These are phyloP conservation scores for Verticillium tricorpus DNA, from an alignment of 2,329 filamentous ascomycete species.

Conservation along the genomic window DNA sequence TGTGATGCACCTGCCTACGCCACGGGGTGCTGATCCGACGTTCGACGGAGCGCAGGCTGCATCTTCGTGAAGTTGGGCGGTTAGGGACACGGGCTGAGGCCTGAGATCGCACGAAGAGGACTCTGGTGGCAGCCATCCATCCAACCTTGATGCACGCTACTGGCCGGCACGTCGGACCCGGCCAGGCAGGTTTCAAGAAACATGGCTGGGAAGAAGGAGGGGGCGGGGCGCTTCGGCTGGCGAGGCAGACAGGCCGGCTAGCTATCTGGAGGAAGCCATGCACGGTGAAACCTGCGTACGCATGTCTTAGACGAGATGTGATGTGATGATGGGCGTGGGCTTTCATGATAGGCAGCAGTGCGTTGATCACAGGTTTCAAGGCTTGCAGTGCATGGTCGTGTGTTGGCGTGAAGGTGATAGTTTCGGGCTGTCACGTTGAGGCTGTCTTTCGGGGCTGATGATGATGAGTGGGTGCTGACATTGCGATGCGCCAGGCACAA, in stretches of 20 bases:
- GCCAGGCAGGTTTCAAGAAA: neutral
- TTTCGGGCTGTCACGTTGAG: neutral
- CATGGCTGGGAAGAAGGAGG: neutral
- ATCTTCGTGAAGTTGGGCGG: neutral
- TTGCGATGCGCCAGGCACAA: neutral
- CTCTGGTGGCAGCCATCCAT: neutral
- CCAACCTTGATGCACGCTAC: neutral
- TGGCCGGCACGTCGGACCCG: neutral
- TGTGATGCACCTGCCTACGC: no score
- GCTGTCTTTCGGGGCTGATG: neutral
- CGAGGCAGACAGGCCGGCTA: neutral
- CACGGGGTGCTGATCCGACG: no score
- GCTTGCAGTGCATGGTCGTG: neutral
- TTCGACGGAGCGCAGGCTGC: no score
- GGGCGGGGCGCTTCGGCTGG: neutral
- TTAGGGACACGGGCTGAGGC: neutral
- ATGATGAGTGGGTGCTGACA: neutral
- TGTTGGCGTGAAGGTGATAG: neutral
- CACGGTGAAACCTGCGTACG: neutral
- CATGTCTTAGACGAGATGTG: neutral
- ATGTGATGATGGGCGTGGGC: neutral
- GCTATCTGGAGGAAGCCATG: neutral
- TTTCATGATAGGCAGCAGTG: neutral
- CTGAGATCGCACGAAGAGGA: neutral
- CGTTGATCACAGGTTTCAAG: neutral